Percentiles rank a stretch among this genome's conserved stretches.
Conservation (phyloP, 176 grass and related monocot species). For the Coix lacrymajobi region DNA sequence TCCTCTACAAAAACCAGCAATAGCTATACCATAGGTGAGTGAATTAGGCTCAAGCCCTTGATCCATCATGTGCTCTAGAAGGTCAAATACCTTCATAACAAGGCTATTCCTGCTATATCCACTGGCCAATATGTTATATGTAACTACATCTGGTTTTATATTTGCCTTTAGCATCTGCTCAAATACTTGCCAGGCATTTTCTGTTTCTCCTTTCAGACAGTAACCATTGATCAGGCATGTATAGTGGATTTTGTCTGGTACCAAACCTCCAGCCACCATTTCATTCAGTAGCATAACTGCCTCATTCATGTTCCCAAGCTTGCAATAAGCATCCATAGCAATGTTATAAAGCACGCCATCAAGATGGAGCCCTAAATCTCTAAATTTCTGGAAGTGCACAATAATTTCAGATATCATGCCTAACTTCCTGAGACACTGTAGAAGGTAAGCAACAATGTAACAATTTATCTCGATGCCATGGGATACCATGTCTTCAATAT, state of each 20-base stretch:
- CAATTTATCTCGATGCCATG: conserved; percentile 54
- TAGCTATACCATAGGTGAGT: conserved; percentile 43
- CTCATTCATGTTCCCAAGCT: conserved; percentile 48
- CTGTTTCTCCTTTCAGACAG: conserved; percentile 58
- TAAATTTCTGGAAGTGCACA: conserved; percentile 49
- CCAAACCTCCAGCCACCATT: conserved; percentile 51
- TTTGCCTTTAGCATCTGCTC: conserved; percentile 57
- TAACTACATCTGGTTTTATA: conserved; percentile 62
- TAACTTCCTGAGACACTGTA: conserved; percentile 48
- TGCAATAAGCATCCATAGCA: conserved; percentile 58
- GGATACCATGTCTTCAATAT: conserved; percentile 47
- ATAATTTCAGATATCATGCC: conserved; percentile 49
- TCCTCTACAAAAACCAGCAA: conserved; percentile 71
- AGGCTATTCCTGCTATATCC: conserved; percentile 59
- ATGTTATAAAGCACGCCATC: conserved; percentile 74
- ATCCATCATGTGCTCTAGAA: conserved; percentile 70
- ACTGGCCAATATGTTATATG: conserved; percentile 62
- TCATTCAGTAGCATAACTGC: conserved; percentile 60
- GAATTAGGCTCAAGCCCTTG: conserved; percentile 58
- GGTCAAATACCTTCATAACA: conserved; percentile 52
- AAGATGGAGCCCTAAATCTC: conserved; percentile 43
- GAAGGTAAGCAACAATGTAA: conserved; percentile 45
- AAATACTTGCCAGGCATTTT: conserved; percentile 52
- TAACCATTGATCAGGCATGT: conserved; percentile 79
- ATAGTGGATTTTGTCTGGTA: conserved; percentile 76